Evolutionary conservation across 495 filamentous ascomycete species (phyloP).

Genomic region (Penicillium roqueforti): DNA sequence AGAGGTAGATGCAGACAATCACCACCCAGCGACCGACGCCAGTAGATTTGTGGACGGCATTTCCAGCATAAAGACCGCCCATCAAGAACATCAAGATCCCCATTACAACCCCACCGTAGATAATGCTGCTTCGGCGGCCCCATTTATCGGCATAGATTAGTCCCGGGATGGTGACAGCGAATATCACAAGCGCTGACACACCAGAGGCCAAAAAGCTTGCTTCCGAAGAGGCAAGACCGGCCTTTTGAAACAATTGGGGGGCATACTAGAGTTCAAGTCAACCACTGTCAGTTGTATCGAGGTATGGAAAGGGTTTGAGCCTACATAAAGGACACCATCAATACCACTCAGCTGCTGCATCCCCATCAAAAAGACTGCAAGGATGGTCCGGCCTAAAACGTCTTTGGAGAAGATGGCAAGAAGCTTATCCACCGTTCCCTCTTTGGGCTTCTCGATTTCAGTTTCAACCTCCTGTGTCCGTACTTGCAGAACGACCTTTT

Average conservation of each 20-base stretch:
- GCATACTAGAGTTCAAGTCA: constrained; percentile 38
- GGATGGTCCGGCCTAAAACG: constrained; percentile 32
- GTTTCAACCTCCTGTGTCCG: constrained; percentile 1
- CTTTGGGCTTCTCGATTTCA: background rate
- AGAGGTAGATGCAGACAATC: constrained; percentile 47
- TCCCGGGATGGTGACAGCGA: constrained; percentile 47
- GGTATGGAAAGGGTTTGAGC: background rate
- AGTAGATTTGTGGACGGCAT: constrained; percentile 38
- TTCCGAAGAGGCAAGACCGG: constrained; percentile 44
- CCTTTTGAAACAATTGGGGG: constrained; percentile 50
- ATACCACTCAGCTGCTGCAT: constrained; percentile 47
- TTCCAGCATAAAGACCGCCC: constrained; percentile 48
- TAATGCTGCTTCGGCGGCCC: constrained; percentile 52
- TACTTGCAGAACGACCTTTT: constrained; percentile 34
- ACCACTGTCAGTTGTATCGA: background rate
- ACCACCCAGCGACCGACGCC: constrained; percentile 55
- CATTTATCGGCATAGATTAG: constrained; percentile 55
- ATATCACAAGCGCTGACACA: constrained; percentile 50
- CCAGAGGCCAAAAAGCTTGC: constrained; percentile 54
- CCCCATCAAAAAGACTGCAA: constrained; percentile 43
- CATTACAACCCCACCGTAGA: constrained; percentile 53
- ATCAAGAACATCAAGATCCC: constrained; percentile 46
- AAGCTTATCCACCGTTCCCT: constrained; percentile 9
- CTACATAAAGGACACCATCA: constrained; percentile 50
- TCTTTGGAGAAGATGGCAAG: constrained; percentile 39